phyloP scores from a whole-genome alignment of 495 filamentous ascomycete species.

The Penicillium arizonense region DNA sequence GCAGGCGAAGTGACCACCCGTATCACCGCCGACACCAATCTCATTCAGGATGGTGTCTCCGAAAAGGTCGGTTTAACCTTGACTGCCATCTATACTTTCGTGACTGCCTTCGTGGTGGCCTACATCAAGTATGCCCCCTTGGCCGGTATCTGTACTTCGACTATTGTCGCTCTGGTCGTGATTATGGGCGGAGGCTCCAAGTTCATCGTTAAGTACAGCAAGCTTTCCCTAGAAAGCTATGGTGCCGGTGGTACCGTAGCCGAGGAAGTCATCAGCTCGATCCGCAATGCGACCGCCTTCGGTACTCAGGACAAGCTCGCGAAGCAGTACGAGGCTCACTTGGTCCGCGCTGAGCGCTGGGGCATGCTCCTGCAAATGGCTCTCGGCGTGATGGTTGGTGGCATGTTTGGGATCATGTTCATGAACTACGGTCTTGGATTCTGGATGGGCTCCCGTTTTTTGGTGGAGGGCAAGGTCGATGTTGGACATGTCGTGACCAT shows the following conservation, averaged over 20 bases:
- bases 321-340: conserved; percentile 74
- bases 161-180: conserved; percentile 68
- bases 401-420: conserved; percentile 81
- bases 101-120: conserved; percentile 85
- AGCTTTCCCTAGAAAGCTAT: conserved; percentile 71
- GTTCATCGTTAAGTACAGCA: conserved; percentile 79
- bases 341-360: conserved; percentile 69
- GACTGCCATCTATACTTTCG: conserved; percentile 71
- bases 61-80: conserved; percentile 81
- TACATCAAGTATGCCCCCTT: conserved; percentile 85
- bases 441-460: conserved; percentile 86
- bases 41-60: conserved; percentile 85
- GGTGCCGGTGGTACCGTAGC: conserved; percentile 84
- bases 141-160: conserved; percentile 77
- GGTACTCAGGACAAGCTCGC: conserved; percentile 88
- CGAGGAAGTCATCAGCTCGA: conserved; percentile 92
- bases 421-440: conserved; percentile 90
- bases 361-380: conserved; percentile 72
- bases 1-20: conserved; percentile 91
- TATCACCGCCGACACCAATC: conserved; percentile 86
- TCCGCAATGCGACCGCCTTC: conserved; percentile 89
- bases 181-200: conserved; percentile 69
- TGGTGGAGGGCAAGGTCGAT: conserved; percentile 63
- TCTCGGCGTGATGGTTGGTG: conserved; percentile 73
- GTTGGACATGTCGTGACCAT: conserved; percentile 66